Conservation (phyloP, 2,329 filamentous ascomycete species). For the Fusarium secorum region DNA sequence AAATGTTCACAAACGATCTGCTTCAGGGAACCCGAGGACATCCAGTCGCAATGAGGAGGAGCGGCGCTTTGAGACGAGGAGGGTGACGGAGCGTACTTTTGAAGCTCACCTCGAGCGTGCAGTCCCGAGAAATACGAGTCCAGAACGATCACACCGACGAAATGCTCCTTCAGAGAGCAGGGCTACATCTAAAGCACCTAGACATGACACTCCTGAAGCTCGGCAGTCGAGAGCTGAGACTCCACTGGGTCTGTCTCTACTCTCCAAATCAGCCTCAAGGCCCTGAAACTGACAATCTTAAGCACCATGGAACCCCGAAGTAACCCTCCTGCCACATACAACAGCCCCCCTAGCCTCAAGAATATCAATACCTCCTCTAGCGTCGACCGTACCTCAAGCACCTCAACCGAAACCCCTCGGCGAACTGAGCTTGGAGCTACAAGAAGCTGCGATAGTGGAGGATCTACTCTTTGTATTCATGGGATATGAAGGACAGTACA, state of each 20-base stretch:
- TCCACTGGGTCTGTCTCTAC: constrained; percentile 55
- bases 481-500: constrained; percentile 98
- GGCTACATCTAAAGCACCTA: constrained; percentile 48
- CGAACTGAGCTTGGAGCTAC: constrained; percentile 77
- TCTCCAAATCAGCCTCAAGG: neutral
- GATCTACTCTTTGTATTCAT: constrained; percentile 95
- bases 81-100: constrained; percentile 62
- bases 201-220: constrained; percentile 55
- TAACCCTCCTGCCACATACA: constrained; percentile 72
- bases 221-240: constrained; percentile 55
- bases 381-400: constrained; percentile 75
- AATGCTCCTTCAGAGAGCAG: constrained; percentile 49
- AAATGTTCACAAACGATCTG: constrained; percentile 61
- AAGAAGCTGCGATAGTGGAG: constrained; percentile 87
- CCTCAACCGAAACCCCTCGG: constrained; percentile 74
- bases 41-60: constrained; percentile 55
- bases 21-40: constrained; percentile 64
- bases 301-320: constrained; percentile 81
- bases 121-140: constrained; percentile 65
- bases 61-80: constrained; percentile 59
- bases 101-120: constrained; percentile 71
- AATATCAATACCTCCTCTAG: constrained; percentile 73
- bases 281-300: constrained; percentile 33
- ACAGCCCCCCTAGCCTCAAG: constrained; percentile 75
- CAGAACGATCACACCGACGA: constrained; percentile 61